Evolutionary conservation across 1,139 yeast species (phyloP).

Genomic region (Candida tunisiensis): DNA sequence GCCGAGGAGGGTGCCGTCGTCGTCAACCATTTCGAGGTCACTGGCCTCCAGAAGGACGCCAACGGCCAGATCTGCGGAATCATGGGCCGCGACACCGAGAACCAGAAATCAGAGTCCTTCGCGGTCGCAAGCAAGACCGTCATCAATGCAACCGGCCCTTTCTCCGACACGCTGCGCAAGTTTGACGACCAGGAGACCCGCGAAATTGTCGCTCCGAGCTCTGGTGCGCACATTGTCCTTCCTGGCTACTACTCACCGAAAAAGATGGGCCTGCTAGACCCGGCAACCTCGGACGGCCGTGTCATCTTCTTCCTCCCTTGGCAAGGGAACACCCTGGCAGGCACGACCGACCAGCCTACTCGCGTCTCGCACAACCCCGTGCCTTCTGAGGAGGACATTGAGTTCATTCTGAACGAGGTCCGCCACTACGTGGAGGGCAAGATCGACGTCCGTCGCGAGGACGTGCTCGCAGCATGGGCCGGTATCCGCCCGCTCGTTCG

Average conservation of each 20-base stretch:
- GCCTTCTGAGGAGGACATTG: conserved; percentile 80
- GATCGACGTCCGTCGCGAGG: conserved; percentile 79
- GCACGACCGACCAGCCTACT: conserved; percentile 86
- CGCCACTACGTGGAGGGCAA: conserved; percentile 63
- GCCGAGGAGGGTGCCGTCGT: conserved; percentile 79
- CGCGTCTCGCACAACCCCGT: conserved; percentile 44
- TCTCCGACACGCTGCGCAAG: conserved; percentile 67
- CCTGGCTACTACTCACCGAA: conserved; percentile 89
- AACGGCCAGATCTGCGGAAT: conserved; percentile 59
- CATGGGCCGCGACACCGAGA: conserved; percentile 56
- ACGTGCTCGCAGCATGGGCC: conserved; percentile 91
- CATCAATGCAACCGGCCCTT: conserved; percentile 92
- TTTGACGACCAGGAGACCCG: conserved; percentile 50
- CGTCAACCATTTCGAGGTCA: conserved; percentile 72
- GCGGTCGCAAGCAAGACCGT: conserved; percentile 42
- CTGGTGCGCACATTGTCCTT: conserved; percentile 84
- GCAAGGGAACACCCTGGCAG: conserved; percentile 95
- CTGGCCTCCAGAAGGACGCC: conserved; percentile 45
- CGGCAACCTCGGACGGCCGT: conserved; percentile 87
- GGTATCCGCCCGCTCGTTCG: conserved; percentile 92
- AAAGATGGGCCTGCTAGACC: conserved; percentile 80
- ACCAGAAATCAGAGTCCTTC: conserved; percentile 15
- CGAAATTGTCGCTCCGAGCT: conserved; percentile 83
- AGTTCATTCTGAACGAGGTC: conserved; percentile 73
- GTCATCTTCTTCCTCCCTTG: conserved; percentile 96